A percentile compares a stretch with the other conserved stretches of the same genome.
phyloP scores from a whole-genome alignment of 192 early-diverging fungal species.

The Jimgerdemannia lactiflua region DNA sequence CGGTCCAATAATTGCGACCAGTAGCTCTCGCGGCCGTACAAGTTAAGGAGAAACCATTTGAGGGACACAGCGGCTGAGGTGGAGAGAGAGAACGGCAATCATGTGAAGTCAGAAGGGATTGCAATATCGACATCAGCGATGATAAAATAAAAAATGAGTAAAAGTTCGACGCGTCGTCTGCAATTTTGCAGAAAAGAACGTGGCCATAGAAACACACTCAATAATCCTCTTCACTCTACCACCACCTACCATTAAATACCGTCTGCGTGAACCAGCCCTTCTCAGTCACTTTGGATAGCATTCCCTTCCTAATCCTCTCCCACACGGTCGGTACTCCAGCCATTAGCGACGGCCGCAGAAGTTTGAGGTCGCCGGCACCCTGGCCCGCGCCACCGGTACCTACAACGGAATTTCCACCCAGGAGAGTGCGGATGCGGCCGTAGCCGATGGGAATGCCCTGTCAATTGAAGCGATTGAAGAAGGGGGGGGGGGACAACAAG shows the following conservation, averaged over 20 bases:
- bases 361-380: slow-evolving; percentile 66
- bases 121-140: too few species aligned
- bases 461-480: neutral
- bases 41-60: slow-evolving; percentile 45
- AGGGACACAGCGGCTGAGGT: slow-evolving; percentile 43
- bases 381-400: slow-evolving; percentile 43
- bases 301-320: slow-evolving; percentile 76
- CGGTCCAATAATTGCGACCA: slow-evolving; percentile 55
- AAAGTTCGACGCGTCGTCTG: neutral
- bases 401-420: slow-evolving; percentile 49
- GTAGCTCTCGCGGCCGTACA: slow-evolving; percentile 40
- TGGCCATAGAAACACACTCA: neutral
- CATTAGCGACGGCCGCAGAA: slow-evolving; percentile 68
- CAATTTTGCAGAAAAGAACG: neutral
- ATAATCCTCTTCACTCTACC: neutral
- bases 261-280: slow-evolving; percentile 26
- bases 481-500: neutral
- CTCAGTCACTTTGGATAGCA: slow-evolving; percentile 51
- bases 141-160: too few species aligned
- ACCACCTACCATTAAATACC: slow-evolving; percentile 47
- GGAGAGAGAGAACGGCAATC: neutral
- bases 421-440: slow-evolving; percentile 63
- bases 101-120: too few species aligned
- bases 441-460: slow-evolving; percentile 58
- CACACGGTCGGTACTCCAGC: slow-evolving; percentile 75